These are phyloP conservation scores for Plasmodium billcollinsi DNA, from an alignment of 169 alveolate species.

Conservation along the genomic window DNA sequence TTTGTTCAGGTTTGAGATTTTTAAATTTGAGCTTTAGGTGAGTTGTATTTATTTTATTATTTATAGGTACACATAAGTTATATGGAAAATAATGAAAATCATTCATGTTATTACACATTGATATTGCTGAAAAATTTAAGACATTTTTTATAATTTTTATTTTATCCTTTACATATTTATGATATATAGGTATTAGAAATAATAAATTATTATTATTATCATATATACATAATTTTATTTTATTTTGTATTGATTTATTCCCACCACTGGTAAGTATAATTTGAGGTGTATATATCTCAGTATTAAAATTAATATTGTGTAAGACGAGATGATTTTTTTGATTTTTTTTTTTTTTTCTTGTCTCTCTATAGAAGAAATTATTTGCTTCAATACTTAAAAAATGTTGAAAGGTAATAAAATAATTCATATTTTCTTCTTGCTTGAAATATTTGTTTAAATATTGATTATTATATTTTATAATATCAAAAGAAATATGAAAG, in stretches of 20 bases:
- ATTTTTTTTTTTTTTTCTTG: not conserved
- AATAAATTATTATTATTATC: slow-evolving; percentile 71
- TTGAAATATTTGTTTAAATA: slow-evolving; percentile 38
- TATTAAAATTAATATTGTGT: slow-evolving; percentile 64
- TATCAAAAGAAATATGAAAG: slow-evolving; percentile 53
- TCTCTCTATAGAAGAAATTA: slow-evolving; percentile 1
- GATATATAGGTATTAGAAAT: slow-evolving; percentile 71
- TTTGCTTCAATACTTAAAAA: slow-evolving; percentile 48
- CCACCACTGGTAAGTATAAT: slow-evolving; percentile 63
- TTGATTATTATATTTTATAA: slow-evolving; percentile 37
- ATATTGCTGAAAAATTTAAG: slow-evolving; percentile 48
- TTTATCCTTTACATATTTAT: slow-evolving; percentile 69
- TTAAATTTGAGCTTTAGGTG: slow-evolving; percentile 18
- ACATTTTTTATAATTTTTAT: slow-evolving; percentile 70
- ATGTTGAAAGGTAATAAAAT: slow-evolving; percentile 62
- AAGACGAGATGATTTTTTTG: not conserved
- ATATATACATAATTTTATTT: slow-evolving; percentile 72
- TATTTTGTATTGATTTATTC: slow-evolving; percentile 44
- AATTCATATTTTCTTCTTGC: slow-evolving; percentile 35
- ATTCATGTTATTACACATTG: slow-evolving; percentile 30
- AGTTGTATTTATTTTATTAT: slow-evolving; percentile 61
- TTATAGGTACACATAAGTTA: slow-evolving; percentile 47
- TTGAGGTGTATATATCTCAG: slow-evolving; percentile 51
- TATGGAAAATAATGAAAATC: slow-evolving; percentile 47
- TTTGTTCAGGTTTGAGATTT: slow-evolving; percentile 1